Evolutionary conservation across 371 early-diverging fungal species (phyloP).

Genomic region (Haplosporangium sp.): DNA sequence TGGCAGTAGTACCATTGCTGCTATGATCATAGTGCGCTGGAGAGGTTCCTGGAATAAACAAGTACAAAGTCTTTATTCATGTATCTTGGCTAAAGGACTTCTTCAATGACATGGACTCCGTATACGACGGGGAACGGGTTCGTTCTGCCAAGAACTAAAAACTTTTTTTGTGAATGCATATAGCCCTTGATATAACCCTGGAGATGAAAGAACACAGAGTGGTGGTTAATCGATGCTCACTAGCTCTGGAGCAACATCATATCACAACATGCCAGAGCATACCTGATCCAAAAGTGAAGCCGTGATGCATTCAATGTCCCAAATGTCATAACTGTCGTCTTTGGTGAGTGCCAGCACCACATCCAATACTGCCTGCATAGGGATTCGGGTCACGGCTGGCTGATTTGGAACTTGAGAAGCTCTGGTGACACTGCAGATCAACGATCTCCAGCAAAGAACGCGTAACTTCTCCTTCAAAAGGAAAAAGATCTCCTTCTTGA

Average conservation of each 20-base stretch:
- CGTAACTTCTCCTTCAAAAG: constrained; percentile 39
- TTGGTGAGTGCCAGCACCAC: constrained; percentile 16
- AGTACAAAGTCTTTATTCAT: not conserved
- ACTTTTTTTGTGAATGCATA: constrained; percentile 43
- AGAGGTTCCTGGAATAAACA: no score
- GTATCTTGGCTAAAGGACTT: not conserved
- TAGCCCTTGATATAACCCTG: constrained; percentile 53
- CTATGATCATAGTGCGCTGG: no score
- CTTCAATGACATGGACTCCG: constrained; percentile 26
- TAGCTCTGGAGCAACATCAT: not conserved
- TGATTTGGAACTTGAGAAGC: constrained; percentile 12
- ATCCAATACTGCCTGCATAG: constrained; percentile 17
- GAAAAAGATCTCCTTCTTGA: constrained; percentile 42
- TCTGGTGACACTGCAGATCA: constrained; percentile 26
- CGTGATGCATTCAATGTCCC: constrained; percentile 39
- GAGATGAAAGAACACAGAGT: not conserved
- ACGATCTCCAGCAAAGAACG: constrained; percentile 46
- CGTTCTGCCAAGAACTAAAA: constrained; percentile 38
- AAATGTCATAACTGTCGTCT: constrained; percentile 29
- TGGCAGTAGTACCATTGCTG: no score
- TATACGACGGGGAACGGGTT: constrained; percentile 40
- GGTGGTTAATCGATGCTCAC: not conserved
- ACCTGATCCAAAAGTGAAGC: constrained; percentile 50
- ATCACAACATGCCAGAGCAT: not conserved
- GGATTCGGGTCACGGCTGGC: constrained; percentile 24